phyloP scores from a whole-genome alignment of 352 stramenopile genomes.

The Thraustochytrium striatum region DNA sequence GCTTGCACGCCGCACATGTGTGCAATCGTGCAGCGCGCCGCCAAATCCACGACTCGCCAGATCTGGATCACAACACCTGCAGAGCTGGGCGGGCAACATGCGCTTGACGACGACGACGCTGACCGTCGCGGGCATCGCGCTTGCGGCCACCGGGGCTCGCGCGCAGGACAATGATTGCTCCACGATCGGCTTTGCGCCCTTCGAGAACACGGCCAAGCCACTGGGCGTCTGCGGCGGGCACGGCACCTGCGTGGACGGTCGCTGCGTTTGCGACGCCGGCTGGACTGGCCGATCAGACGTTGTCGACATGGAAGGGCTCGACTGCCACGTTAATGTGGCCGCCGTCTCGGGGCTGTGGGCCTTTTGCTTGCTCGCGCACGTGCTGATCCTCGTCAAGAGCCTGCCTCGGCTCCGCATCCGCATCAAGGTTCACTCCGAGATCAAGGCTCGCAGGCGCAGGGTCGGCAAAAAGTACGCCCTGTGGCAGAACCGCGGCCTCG shows the following conservation, averaged over 20 bases:
- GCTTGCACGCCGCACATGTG: too few relatives aligned
- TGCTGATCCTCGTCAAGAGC: neutral
- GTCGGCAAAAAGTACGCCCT: conserved; percentile 3
- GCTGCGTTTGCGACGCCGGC: conserved; percentile 6
- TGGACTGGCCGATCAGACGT: conserved; percentile 31
- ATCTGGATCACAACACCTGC: too few relatives aligned
- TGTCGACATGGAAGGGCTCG: conserved; percentile 36
- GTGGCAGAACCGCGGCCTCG: conserved; percentile 20
- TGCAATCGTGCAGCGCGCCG: too few relatives aligned
- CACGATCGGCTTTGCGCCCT: too few relatives aligned
- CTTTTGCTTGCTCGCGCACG: too few relatives aligned
- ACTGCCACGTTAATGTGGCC: neutral
- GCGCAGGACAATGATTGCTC: neutral
- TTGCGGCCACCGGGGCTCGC: neutral
- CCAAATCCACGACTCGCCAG: too few relatives aligned
- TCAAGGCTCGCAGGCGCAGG: neutral
- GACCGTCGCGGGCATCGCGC: too few relatives aligned
- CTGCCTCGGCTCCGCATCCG: neutral
- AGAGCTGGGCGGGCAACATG: too few relatives aligned
- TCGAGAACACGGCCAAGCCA: too few relatives aligned
- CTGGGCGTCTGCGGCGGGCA: conserved; percentile 11
- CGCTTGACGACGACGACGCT: too few relatives aligned
- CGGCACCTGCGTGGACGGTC: conserved; percentile 2
- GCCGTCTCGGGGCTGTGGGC: neutral
- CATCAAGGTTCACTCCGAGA: neutral